phyloP scores from a whole-genome alignment of 108 stramenopile genomes.

The Cyclotella distinguenda region DNA sequence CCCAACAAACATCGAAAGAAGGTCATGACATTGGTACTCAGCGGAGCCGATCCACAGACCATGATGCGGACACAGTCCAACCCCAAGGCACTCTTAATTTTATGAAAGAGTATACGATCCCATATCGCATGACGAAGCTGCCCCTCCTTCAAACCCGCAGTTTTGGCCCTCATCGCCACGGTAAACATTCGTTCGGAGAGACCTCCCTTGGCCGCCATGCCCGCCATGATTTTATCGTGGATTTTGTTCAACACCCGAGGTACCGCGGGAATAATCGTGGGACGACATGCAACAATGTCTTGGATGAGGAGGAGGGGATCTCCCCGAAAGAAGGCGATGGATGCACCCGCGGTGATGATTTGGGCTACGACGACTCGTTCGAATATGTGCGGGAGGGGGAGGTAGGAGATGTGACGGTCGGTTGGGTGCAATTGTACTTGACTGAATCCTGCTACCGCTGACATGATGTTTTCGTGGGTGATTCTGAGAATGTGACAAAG shows the following conservation, averaged over 20 bases:
- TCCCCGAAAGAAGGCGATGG: slow-evolving; percentile 87
- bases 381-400: slow-evolving; percentile 96
- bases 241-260: slow-evolving; percentile 95
- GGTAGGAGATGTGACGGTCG: slow-evolving; percentile 93
- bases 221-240: slow-evolving; percentile 89
- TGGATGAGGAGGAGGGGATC: slow-evolving; percentile 79
- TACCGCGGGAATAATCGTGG: slow-evolving; percentile 87
- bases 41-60: slow-evolving; percentile 91
- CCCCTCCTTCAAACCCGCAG: slow-evolving; percentile 59
- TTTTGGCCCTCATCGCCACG: slow-evolving; percentile 86
- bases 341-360: slow-evolving; percentile 67
- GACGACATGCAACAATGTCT: slow-evolving; percentile 88
- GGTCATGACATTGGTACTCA: slow-evolving; percentile 84
- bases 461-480: slow-evolving; percentile 84
- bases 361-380: slow-evolving; percentile 76
- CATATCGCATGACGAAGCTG: slow-evolving; percentile 79
- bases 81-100: slow-evolving; percentile 89
- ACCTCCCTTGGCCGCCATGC: slow-evolving; percentile 86
- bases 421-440: slow-evolving; percentile 33
- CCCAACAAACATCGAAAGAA: slow-evolving; percentile 92
- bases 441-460: slow-evolving; percentile 55
- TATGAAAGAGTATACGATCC: slow-evolving; percentile 92
- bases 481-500: slow-evolving; percentile 32
- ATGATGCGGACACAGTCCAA: slow-evolving; percentile 85
- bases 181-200: slow-evolving; percentile 88